Evolutionary conservation across 2,329 filamentous ascomycete species (phyloP).

Genomic region (Curvularia sp.): DNA sequence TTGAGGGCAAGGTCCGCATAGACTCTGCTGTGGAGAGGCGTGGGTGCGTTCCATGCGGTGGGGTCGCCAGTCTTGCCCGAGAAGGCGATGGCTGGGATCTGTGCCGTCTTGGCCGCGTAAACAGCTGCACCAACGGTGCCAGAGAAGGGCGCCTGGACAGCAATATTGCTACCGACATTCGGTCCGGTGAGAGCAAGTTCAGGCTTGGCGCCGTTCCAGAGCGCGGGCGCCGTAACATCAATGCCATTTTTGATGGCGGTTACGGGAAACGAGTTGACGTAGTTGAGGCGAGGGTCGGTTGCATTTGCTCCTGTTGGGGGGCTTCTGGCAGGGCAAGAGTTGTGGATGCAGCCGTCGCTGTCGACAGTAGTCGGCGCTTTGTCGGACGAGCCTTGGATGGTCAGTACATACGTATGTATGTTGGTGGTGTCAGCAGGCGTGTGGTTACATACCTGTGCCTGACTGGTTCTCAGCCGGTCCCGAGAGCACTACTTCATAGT

Average conservation of each 20-base stretch:
- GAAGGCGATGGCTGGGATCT: conserved; percentile 73
- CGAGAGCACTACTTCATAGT: conserved; percentile 69
- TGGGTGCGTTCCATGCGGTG: conserved; percentile 62
- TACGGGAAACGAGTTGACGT: conserved; percentile 73
- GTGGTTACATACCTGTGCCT: conserved; percentile 59
- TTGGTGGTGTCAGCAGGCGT: not conserved
- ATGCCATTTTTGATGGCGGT: conserved; percentile 71
- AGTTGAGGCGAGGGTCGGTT: conserved; percentile 67
- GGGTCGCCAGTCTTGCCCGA: conserved; percentile 62
- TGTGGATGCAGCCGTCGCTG: conserved; percentile 62
- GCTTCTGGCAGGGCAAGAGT: conserved; percentile 66
- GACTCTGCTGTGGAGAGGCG: conserved; percentile 62
- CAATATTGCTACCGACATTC: conserved; percentile 69
- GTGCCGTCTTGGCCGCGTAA: conserved; percentile 61
- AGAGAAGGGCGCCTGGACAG: conserved; percentile 63
- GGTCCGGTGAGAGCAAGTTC: conserved; percentile 72
- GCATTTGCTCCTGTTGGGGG: conserved; percentile 65
- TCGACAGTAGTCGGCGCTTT: conserved; percentile 57
- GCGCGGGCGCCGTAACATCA: conserved; percentile 60
- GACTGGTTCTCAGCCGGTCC: conserved; percentile 72
- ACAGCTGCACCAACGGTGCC: conserved; percentile 72
- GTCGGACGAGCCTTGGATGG: conserved; percentile 60
- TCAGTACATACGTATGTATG: conserved; percentile 12
- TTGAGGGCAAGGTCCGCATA: conserved; percentile 70
- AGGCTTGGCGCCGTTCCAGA: conserved; percentile 61